These are phyloP conservation scores for Dioscorea dumetorum DNA, from an alignment of 106 monocot species.

Conservation along the genomic window DNA sequence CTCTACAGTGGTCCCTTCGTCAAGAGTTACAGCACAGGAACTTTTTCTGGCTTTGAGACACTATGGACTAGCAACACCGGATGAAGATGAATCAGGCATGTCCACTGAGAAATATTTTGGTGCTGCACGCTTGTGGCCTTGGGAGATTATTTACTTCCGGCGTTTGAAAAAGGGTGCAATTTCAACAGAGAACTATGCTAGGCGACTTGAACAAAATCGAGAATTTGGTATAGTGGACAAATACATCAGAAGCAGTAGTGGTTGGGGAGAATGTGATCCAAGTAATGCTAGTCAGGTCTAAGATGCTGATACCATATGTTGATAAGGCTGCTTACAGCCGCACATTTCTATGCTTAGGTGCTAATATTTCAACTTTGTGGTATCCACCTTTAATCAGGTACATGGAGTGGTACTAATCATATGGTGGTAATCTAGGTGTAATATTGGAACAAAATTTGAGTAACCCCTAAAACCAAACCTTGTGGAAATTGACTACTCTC, in stretches of 20 bases:
- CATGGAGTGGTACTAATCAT: not conserved
- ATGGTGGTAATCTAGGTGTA: no score
- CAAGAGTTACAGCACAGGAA: slow-evolving; percentile 34
- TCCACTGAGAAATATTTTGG: slow-evolving; percentile 50
- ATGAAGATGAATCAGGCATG: slow-evolving; percentile 15
- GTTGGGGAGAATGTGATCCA: slow-evolving; percentile 42
- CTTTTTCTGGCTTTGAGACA: slow-evolving; percentile 37
- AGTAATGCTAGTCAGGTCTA: not conserved
- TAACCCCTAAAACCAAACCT: no score
- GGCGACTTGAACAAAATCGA: slow-evolving; percentile 57
- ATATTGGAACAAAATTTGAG: no score
- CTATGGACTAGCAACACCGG: slow-evolving; percentile 31
- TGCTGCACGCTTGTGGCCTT: slow-evolving; percentile 68
- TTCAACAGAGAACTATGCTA: slow-evolving; percentile 64
- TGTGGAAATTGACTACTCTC: no score
- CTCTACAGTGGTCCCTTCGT: slow-evolving; percentile 5
- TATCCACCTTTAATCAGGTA: slow-evolving; percentile 10
- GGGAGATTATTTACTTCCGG: slow-evolving; percentile 63
- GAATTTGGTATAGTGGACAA: slow-evolving; percentile 71
- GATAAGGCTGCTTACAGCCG: not conserved
- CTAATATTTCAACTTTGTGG: not conserved
- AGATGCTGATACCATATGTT: not conserved
- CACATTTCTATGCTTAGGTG: slow-evolving; percentile 6
- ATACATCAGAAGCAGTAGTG: slow-evolving; percentile 64
- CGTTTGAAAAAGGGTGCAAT: slow-evolving; percentile 59